phyloP scores from a whole-genome alignment of 1,284 basidiomycete genomes.

The Rhodotorula sp. region DNA sequence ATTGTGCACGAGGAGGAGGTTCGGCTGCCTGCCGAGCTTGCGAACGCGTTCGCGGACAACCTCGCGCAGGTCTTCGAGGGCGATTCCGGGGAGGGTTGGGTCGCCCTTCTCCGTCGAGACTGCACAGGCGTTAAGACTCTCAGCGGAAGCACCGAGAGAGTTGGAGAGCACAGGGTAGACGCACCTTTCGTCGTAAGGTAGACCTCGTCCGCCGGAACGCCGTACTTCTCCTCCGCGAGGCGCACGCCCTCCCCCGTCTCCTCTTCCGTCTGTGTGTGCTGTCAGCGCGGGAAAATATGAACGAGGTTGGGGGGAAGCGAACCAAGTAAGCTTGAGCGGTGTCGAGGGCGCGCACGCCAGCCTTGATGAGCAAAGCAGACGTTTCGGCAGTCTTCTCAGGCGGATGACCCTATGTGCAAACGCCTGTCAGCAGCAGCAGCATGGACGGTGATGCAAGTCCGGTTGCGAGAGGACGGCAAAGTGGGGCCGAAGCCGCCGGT shows the following conservation, averaged over 20 bases:
- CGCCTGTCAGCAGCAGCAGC: too few species aligned
- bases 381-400: slow-evolving; percentile 32
- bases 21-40: slow-evolving; percentile 22
- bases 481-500: too few species aligned
- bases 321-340: slow-evolving; percentile 30
- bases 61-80: slow-evolving; percentile 20
- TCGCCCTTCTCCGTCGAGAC: slow-evolving; percentile 31
- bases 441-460: background rate
- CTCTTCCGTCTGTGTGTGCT: slow-evolving; percentile 30
- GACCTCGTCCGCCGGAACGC: slow-evolving; percentile 21
- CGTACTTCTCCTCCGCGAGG: slow-evolving; percentile 5
- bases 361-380: slow-evolving; percentile 5
- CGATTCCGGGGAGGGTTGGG: slow-evolving; percentile 20
- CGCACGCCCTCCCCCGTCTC: slow-evolving; percentile 33
- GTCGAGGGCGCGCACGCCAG: slow-evolving; percentile 36
- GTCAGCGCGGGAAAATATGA: too few species aligned
- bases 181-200: slow-evolving; percentile 42
- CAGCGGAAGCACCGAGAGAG: background rate
- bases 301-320: too few species aligned
- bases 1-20: slow-evolving; percentile 40
- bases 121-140: background rate
- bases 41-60: slow-evolving; percentile 12
- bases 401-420: slow-evolving; percentile 30
- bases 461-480: background rate
- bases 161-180: background rate